Base-by-base conservation (phyloP, 805 yeast species). In the Kazachstania martiniae region DNA sequence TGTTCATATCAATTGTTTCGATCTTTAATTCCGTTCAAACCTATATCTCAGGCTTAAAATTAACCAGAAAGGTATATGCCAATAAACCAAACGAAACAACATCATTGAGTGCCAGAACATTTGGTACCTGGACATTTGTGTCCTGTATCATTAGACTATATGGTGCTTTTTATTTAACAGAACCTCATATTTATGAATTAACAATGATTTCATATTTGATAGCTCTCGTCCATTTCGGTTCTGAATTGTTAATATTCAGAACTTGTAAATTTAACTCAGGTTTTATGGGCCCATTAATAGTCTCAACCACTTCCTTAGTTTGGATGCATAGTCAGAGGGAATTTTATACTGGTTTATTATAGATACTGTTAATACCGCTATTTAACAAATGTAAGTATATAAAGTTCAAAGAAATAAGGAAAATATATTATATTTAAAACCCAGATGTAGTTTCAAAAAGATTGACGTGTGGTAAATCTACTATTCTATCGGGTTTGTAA, bases 121-220 rank as follows among this genome's bases (percentile, higher is more conserved):
- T 91, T 56, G 98, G 98, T 21, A 91, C 98, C 1, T 91, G 98
- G 98, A 91, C 98, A 0, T 64, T 87, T 25, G 68, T 87, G 45
- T 77, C 95, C 3, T 72, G 94, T 2, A 65, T 89, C 19, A 77
- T 91, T 29, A 74, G 98, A 52, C 68, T 77, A 42, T 85, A 82
- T 55, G 95, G 94, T 35, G 93, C 97, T 10, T 81, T 79, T 59
- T 64, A 81, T 51, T 63, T 82, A 36, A 63, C 65, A 34, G 75
- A 77, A 44, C 73, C 74, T 16, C 80, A 77, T 42, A 73, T 87
- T 33, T 91, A 74, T 58, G 75, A 81, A 45, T 64, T 91, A 43
- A 79, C 87, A 13, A 70, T 83, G 45, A 77, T 80, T 57, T 77
- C 93, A 8, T 91, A 81, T 52, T 58, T 72, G 27, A 73, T 91